Conservation (phyloP, 148 eudicot genomes). For the Amaranthus cruentus region DNA sequence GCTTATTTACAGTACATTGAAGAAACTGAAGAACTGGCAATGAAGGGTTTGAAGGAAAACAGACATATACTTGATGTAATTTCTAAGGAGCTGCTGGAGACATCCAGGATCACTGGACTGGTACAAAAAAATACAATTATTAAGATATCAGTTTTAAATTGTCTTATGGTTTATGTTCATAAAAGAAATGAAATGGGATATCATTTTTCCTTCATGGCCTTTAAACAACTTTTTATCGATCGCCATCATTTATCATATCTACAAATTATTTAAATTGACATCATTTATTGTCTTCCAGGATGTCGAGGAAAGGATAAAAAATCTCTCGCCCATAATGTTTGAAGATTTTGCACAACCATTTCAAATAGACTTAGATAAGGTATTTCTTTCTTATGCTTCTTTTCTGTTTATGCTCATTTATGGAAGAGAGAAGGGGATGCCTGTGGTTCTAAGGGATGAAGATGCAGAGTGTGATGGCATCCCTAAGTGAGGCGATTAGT, state of each 20-base stretch:
- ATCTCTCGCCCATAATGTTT: constrained; percentile 65
- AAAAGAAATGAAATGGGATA: background rate
- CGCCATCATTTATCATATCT: background rate
- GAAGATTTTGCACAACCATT: constrained; percentile 76
- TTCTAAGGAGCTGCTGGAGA: constrained; percentile 56
- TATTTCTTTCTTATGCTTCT: constrained; percentile 22
- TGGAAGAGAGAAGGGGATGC: constrained; percentile 1
- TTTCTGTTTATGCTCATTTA: background rate
- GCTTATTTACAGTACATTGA: constrained; percentile 60
- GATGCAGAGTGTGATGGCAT: background rate
- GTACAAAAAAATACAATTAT: constrained; percentile 31
- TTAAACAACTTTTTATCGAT: background rate
- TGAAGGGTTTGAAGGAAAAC: constrained; percentile 66
- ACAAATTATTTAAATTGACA: background rate
- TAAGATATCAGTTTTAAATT: background rate
- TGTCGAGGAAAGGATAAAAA: constrained; percentile 49
- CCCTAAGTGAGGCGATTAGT: background rate
- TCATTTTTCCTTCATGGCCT: background rate
- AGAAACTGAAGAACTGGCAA: constrained; percentile 87
- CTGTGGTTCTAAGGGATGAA: background rate
- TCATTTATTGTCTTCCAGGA: constrained; percentile 44
- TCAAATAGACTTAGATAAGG: constrained; percentile 63
- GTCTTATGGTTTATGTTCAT: background rate
- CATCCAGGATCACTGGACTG: constrained; percentile 80
- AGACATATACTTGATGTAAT: constrained; percentile 69